Conservation (phyloP, 169 alveolate species). For the Plasmodium falciparum region DNA sequence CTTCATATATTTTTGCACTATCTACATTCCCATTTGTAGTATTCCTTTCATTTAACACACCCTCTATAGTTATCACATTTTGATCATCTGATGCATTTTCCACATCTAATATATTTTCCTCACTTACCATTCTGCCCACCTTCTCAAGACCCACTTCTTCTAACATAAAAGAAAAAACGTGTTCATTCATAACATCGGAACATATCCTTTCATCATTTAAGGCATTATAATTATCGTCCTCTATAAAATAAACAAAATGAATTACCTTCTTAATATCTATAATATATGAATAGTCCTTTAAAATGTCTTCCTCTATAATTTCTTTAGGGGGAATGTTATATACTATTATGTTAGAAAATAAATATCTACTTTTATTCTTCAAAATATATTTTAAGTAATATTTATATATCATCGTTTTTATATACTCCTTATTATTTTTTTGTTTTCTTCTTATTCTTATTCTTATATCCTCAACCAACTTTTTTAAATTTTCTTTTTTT, state of each 20-base stretch:
- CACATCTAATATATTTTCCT: not conserved
- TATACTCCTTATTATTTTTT: too few species aligned
- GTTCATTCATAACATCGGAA: not conserved
- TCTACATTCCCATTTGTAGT: not conserved
- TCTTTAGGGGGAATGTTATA: not conserved
- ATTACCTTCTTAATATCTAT: constrained; percentile 20
- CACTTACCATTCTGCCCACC: not conserved
- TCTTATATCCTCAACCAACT: constrained; percentile 24
- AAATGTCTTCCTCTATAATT: not conserved
- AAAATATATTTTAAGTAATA: constrained; percentile 14
- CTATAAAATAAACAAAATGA: constrained; percentile 28
- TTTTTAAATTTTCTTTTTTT: constrained; percentile 15
- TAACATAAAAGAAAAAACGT: not conserved
- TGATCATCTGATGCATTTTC: not conserved
- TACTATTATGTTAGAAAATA: constrained; percentile 37
- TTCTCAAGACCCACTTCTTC: not conserved
- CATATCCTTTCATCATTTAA: constrained; percentile 21
- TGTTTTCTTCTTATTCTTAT: constrained; percentile 4
- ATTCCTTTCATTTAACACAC: not conserved
- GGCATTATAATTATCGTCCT: not conserved
- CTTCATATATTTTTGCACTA: too few species aligned
- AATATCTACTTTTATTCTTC: constrained; percentile 12
- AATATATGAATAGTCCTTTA: not conserved
- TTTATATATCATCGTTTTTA: constrained; percentile 10
- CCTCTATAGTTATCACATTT: not conserved